These are phyloP conservation scores for Monosporascus cannonballus DNA, from an alignment of 2,329 filamentous ascomycete genomes.

Conservation along the genomic window DNA sequence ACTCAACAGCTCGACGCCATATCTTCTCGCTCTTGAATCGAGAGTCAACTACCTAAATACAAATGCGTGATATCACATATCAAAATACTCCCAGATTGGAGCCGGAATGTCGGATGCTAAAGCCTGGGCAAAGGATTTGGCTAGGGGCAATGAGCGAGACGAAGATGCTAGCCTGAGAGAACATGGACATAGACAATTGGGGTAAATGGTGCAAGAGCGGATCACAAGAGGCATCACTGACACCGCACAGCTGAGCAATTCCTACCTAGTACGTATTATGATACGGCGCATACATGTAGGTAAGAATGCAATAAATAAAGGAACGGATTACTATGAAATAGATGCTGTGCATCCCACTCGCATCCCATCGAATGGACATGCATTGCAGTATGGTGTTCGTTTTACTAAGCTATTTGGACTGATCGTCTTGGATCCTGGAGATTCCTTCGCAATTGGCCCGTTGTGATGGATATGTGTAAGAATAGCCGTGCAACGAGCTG, in stretches of 20 bases:
- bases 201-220: background rate
- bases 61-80: background rate
- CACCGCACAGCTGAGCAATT: background rate
- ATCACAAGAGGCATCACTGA: background rate
- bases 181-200: background rate
- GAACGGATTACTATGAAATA: background rate
- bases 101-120: background rate
- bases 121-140: background rate
- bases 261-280: background rate
- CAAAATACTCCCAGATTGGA: background rate
- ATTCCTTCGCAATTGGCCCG: background rate
- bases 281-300: background rate
- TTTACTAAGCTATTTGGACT: background rate
- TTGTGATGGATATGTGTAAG: background rate
- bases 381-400: background rate
- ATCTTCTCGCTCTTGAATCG: background rate
- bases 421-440: background rate
- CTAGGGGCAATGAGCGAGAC: background rate
- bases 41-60: background rate
- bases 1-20: background rate
- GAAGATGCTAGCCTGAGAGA: background rate
- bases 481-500: background rate
- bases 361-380: background rate
- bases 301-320: background rate
- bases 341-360: background rate